Conservation (phyloP, 306 rosid genomes). For the Herpetospermum pedunculosum region DNA sequence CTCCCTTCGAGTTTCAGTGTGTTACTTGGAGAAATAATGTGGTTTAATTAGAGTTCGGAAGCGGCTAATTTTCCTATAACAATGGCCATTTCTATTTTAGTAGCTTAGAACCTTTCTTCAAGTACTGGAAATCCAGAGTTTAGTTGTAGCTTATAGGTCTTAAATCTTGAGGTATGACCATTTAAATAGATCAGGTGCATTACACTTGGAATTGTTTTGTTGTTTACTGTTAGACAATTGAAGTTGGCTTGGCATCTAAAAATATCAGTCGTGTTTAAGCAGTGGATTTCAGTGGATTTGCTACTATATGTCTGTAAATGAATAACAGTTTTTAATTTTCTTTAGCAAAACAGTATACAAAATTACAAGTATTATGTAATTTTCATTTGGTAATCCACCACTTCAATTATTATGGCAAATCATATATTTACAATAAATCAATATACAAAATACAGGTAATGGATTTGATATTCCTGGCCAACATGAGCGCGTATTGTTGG, state of each 20-base stretch:
- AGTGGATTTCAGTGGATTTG: not conserved
- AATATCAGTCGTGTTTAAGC: not conserved
- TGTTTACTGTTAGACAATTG: not conserved
- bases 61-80: not conserved
- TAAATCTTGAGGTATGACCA: not conserved
- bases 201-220: not conserved
- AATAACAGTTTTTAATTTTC: not conserved
- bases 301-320: not conserved
- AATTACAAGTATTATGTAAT: no score
- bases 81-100: not conserved
- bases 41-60: not conserved
- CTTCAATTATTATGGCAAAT: no score
- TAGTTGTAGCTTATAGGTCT: not conserved
- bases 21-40: not conserved
- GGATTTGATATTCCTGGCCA: no score
- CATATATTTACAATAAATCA: no score
- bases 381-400: no score
- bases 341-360: not conserved
- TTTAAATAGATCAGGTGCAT: not conserved
- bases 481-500: no score
- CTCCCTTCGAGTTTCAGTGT: not conserved
- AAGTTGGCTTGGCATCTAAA: not conserved
- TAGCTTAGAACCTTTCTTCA: constrained; percentile 1
- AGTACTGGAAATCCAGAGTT: not conserved
- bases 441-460: no score